Base-by-base conservation (phyloP, 2,329 filamentous ascomycete genomes). In the Blastomyces emzantsi region DNA sequence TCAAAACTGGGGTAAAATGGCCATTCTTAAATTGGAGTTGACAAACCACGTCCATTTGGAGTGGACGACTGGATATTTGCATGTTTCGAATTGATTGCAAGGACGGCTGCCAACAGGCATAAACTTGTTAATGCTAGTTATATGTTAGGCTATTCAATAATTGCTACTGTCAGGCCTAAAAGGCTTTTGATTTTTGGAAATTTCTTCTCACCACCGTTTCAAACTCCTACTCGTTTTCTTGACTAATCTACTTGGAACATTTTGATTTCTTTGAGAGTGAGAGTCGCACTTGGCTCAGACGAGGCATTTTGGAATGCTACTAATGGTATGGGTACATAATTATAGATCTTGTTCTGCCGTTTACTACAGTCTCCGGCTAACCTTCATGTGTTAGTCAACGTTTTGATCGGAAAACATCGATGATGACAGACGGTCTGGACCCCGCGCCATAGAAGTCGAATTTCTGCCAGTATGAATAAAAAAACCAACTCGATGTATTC, bases 1-100 rank as follows among this genome's bases (percentile, higher is more conserved):
- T 36, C 11, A 7, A 19, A 13, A 28, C 13, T 5, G 13, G 36
- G 55, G 4, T 39, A 41, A 39, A 57, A 43, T 25, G 55, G 11
- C 36, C 36, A 25, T 41, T 57, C n/a, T 57, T 36, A 36, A 36
- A 57, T 25, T 41, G 33, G 55, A 57, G 55, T 57, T 57, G 36
- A n/a, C 36, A 41, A 17, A 17, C 33, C 52, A 41, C 33, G 25
- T 57, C 36, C 55, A 39, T 7, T 41, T 57, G n/a, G 36, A 19
- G 55, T 57, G 55, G 28, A n/a, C 17, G 52, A 57, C 41, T 57
- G 39, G 54, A 25, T 41, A 57, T 43, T 3, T 8, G 4, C 33
- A 55, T 57, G 5, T 22, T 25, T 57, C 17, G 7, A 25, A 5
- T 57, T 57, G 36, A 8, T 56, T 36, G 5, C 54, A 39, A 33